Base-by-base conservation (phyloP, 2,329 filamentous ascomycete genomes). In the Trichoderma endophyticum region DNA sequence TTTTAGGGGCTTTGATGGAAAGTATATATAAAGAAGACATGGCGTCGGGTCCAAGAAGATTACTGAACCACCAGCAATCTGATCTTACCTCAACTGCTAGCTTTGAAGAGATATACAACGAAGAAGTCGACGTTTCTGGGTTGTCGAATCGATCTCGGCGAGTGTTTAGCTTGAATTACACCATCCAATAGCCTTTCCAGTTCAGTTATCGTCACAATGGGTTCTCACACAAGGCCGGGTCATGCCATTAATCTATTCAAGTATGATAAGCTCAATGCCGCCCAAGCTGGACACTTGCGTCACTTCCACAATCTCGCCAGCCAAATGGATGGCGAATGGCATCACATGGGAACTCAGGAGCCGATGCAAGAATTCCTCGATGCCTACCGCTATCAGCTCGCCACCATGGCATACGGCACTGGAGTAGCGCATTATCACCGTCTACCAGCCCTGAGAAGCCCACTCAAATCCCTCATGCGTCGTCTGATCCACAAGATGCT, bases 401-500 rank as follows among this genome's bases (percentile, higher is more conserved):
- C 82, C 1, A 81, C 78, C 3, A 83, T 84, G 80, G 76, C 78
- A 21, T 84, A 84, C 70, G 82, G 78, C 3, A 73, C 79, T 0
- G 79, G 77, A 0, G 73, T 76, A 1, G 77, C 82, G 1, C 83
- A 84, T 73, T 84, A 81, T 67, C 80, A 84, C 71, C 81, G 78
- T 6, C 73, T 81, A 14, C 81, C 82, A 0, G 78, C 78, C 18
- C 65, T 83, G 34, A 77, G 81, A 6, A 75, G 75, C 8, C 73
- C 79, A 1, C 82, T 81, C 76, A 81, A 82, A 71, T 71, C 73
- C 1, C 75, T 84, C 0, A 72, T 83, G 18, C 75, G 77, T 3
- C 75, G 76, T 21, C 71, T 82, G 6, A 84, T 84, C 61, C 75
- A 78, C 28, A 84, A 83, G 74, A 83, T 84, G 82, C 74, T 84